A percentile compares a stretch with the other conserved stretches of the same genome.
phyloP scores from a whole-genome alignment of 2,329 filamentous ascomycete species.

The Calonectria ilicicola region DNA sequence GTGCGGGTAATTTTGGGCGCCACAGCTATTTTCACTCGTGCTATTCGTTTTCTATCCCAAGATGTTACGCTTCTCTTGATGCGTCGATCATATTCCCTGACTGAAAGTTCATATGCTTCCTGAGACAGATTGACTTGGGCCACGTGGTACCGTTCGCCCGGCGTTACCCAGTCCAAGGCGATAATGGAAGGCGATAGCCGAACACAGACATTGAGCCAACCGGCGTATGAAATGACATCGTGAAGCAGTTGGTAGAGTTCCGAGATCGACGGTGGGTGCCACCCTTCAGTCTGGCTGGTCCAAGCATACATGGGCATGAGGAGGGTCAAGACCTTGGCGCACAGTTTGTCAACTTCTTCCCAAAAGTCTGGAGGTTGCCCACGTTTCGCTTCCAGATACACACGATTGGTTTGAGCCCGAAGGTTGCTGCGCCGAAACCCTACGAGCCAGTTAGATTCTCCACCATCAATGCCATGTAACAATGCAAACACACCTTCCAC shows the following conservation, averaged over 20 bases:
- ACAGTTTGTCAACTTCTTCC: slow-evolving; percentile 45
- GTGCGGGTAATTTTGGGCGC: slow-evolving; percentile 41
- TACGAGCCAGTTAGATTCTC: slow-evolving; percentile 24
- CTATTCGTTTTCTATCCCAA: slow-evolving; percentile 9
- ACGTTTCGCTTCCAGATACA: slow-evolving; percentile 35
- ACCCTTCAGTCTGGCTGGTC: slow-evolving; percentile 24
- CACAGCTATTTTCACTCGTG: slow-evolving; percentile 49
- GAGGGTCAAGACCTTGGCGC: slow-evolving; percentile 35
- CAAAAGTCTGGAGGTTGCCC: slow-evolving; percentile 45
- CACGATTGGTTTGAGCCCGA: slow-evolving; percentile 39
- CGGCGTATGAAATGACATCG: slow-evolving; percentile 44
- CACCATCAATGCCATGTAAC: not conserved
- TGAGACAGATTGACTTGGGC: slow-evolving; percentile 37
- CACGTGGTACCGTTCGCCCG: slow-evolving; percentile 42
- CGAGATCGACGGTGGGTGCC: slow-evolving; percentile 11
- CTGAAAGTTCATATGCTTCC: slow-evolving; percentile 25
- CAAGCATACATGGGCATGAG: slow-evolving; percentile 41
- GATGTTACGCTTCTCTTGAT: not conserved
- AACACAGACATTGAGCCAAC: slow-evolving; percentile 45
- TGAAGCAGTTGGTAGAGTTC: slow-evolving; percentile 44
- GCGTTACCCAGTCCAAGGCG: slow-evolving; percentile 42
- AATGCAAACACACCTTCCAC: slow-evolving; percentile 41
- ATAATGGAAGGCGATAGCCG: slow-evolving; percentile 41
- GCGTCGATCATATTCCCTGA: not conserved
- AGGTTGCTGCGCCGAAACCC: slow-evolving; percentile 46